Conservation (phyloP, 2,329 filamentous ascomycete genomes). For the Monilinia fructigena region DNA sequence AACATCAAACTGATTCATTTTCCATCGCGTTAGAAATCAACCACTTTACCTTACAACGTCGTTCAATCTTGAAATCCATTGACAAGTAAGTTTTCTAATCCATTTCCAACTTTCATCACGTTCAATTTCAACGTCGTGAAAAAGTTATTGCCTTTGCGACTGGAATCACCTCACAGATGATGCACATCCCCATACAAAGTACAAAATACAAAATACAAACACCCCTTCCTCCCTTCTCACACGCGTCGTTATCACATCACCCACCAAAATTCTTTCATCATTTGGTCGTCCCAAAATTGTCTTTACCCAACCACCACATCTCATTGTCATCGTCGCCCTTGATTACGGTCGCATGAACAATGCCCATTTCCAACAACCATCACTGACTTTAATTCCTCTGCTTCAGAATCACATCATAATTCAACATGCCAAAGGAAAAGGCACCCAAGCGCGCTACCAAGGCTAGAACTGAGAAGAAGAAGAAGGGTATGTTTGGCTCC, state of each 20-base stretch:
- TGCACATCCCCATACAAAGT: constrained; percentile 14
- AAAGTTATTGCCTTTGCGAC: constrained; percentile 34
- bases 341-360: constrained; percentile 23
- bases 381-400: constrained; percentile 30
- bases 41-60: constrained; percentile 24
- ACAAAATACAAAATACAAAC: constrained; percentile 14
- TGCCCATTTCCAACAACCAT: constrained; percentile 15
- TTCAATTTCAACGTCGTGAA: constrained; percentile 28
- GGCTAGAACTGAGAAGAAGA: constrained; percentile 64
- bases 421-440: constrained; percentile 68
- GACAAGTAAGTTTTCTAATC: constrained; percentile 29
- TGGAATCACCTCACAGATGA: constrained; percentile 21
- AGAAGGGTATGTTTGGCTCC: constrained; percentile 60
- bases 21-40: constrained; percentile 29
- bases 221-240: constrained; percentile 18
- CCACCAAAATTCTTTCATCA: background rate
- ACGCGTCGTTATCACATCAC: constrained; percentile 18
- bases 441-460: constrained; percentile 60
- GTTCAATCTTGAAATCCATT: constrained; percentile 22
- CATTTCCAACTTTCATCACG: constrained; percentile 24
- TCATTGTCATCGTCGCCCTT: constrained; percentile 21
- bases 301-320: constrained; percentile 22
- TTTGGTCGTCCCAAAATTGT: background rate
- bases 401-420: constrained; percentile 27
- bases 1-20: constrained; percentile 26